A percentile compares a stretch with the other conserved stretches of the same genome.
Conservation (phyloP, 768 basidiomycete species). For the Scleroderma citrinum region DNA sequence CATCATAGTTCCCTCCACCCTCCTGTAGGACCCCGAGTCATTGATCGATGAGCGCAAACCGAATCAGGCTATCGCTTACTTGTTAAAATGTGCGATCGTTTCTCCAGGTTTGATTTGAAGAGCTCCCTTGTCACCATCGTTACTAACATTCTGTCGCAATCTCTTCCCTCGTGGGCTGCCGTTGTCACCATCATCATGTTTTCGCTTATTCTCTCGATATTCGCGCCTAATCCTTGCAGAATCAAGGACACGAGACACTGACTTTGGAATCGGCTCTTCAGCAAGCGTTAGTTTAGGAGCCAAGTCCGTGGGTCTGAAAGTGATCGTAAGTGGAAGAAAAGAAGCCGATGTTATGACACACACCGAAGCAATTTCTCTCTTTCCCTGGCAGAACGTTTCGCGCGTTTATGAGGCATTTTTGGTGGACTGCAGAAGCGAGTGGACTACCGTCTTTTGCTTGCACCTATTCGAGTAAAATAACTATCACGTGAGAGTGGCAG, state of each 20-base stretch:
- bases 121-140: conserved; percentile 13
- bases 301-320: conserved; percentile 43
- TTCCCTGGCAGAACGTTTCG: conserved; percentile 47
- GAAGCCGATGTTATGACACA: conserved; percentile 8
- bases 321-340: background rate
- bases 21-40: conserved; percentile 32
- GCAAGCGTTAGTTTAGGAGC: conserved; percentile 40
- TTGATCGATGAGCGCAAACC: background rate
- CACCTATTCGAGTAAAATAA: too few species aligned
- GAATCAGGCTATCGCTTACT: conserved; percentile 36
- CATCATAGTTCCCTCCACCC: conserved; percentile 69
- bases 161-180: conserved; percentile 25
- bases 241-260: conserved; percentile 57
- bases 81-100: conserved; percentile 70
- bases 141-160: conserved; percentile 18
- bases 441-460: too few species aligned
- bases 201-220: conserved; percentile 44
- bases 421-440: background rate
- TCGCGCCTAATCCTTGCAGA: conserved; percentile 53
- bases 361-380: conserved; percentile 40
- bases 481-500: too few species aligned
- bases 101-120: conserved; percentile 60
- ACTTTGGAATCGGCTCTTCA: conserved; percentile 66
- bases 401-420: conserved; percentile 62
- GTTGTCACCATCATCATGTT: conserved; percentile 20